phyloP scores from a whole-genome alignment of 176 grass and related monocot genomes.

The Lolium perenne region DNA sequence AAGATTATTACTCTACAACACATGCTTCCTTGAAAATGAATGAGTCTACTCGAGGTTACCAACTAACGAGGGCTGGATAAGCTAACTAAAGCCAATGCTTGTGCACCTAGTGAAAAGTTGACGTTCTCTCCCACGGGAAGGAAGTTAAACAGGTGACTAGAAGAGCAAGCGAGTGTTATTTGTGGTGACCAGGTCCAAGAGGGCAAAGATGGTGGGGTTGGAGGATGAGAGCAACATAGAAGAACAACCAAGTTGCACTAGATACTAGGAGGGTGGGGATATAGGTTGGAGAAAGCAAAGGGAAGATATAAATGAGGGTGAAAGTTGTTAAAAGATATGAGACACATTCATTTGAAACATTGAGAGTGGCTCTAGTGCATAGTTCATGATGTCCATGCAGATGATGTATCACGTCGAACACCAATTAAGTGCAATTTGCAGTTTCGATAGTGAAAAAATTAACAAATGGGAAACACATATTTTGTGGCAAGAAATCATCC shows the following conservation, averaged over 20 bases:
- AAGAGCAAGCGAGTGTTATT: background rate
- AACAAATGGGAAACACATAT: background rate
- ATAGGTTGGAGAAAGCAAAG: slow-evolving; percentile 34
- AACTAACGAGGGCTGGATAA: background rate
- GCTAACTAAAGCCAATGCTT: slow-evolving; percentile 8
- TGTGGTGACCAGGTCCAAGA: background rate
- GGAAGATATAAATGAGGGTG: background rate
- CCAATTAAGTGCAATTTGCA: slow-evolving; percentile 26
- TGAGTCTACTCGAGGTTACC: slow-evolving; percentile 23
- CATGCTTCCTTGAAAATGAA: slow-evolving; percentile 10
- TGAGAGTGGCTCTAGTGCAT: background rate
- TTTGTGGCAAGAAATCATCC: slow-evolving; percentile 6
- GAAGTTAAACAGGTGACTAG: slow-evolving; percentile 17
- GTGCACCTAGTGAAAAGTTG: background rate
- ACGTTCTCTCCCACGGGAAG: background rate
- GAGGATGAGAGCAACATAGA: slow-evolving; percentile 1
- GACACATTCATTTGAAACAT: slow-evolving; percentile 14
- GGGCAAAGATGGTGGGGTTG: background rate
- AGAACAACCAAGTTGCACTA: slow-evolving; percentile 4
- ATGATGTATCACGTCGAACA: background rate
- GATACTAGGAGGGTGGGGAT: no score
- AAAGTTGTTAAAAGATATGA: slow-evolving; percentile 11
- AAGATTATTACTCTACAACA: slow-evolving; percentile 11
- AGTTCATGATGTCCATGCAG: slow-evolving; percentile 25
- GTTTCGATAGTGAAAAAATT: slow-evolving; percentile 4